Evolutionary conservation across 352 stramenopile genomes (phyloP).

Genomic region (Phytopythium helicoides): DNA sequence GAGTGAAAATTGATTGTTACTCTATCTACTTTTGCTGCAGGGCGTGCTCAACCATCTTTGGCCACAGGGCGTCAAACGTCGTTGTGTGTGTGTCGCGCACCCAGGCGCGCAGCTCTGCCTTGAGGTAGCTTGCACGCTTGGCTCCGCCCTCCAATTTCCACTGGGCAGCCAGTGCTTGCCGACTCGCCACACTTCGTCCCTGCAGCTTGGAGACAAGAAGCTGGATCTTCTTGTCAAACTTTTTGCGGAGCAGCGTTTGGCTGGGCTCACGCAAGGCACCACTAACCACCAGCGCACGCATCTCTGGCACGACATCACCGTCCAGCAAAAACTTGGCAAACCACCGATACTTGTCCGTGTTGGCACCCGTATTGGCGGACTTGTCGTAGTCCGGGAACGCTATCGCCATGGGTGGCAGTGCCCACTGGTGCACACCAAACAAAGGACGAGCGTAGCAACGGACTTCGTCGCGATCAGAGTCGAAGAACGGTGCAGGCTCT

Average conservation of each 20-base stretch:
- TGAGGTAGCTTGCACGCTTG: slow-evolving; percentile 27
- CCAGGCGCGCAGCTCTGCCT: slow-evolving; percentile 51
- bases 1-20: no score
- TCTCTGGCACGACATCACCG: slow-evolving; percentile 46
- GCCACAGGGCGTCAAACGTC: slow-evolving; percentile 48
- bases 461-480: slow-evolving; percentile 54
- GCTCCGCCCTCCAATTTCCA: slow-evolving; percentile 37
- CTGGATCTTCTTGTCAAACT: slow-evolving; percentile 88
- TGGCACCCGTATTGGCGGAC: slow-evolving; percentile 28
- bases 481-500: slow-evolving; percentile 65
- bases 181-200: slow-evolving; percentile 36
- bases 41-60: slow-evolving; percentile 16
- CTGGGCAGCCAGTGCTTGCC: slow-evolving; percentile 30
- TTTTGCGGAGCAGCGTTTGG: slow-evolving; percentile 85
- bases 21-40: not conserved
- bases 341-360: slow-evolving; percentile 64
- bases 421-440: slow-evolving; percentile 72
- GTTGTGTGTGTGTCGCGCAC: slow-evolving; percentile 54
- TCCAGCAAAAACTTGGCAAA: slow-evolving; percentile 86
- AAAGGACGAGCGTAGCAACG: slow-evolving; percentile 77
- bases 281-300: slow-evolving; percentile 80
- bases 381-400: slow-evolving; percentile 40
- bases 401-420: slow-evolving; percentile 55
- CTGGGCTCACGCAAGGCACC: slow-evolving; percentile 92
- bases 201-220: slow-evolving; percentile 69